phyloP scores from a whole-genome alignment of 257 asterid species.

The Fraxinus excelsior region DNA sequence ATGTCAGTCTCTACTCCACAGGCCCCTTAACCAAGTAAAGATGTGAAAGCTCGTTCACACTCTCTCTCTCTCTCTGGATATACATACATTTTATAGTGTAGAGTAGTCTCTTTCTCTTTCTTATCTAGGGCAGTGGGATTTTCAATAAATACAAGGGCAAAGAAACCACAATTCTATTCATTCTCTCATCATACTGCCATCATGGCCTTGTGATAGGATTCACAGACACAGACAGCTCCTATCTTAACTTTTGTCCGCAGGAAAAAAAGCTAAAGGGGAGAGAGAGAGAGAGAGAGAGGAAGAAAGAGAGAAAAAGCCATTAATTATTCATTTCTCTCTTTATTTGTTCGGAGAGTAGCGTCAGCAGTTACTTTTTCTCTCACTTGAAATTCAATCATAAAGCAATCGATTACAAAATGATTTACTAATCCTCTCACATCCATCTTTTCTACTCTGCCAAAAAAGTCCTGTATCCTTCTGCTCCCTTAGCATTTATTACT shows the following conservation, averaged over 20 bases:
- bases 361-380: slow-evolving; percentile 14
- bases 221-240: background rate
- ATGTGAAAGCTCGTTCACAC: slow-evolving; percentile 56
- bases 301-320: slow-evolving; percentile 31
- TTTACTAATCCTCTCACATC: slow-evolving; percentile 63
- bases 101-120: background rate
- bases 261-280: slow-evolving; percentile 34
- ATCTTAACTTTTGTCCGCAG: slow-evolving; percentile 54
- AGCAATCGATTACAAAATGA: slow-evolving; percentile 97
- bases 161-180: slow-evolving; percentile 87
- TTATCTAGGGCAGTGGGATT: slow-evolving; percentile 62
- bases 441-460: slow-evolving; percentile 81
- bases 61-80: background rate
- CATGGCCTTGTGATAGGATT: slow-evolving; percentile 54
- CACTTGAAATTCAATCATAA: slow-evolving; percentile 58
- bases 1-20: slow-evolving; percentile 53
- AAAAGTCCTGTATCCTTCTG: slow-evolving; percentile 77
- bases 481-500: slow-evolving; percentile 63
- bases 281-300: too few relatives aligned
- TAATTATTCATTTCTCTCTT: slow-evolving; percentile 28
- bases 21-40: slow-evolving; percentile 46
- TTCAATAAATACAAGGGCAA: slow-evolving; percentile 69
- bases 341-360: background rate
- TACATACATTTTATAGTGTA: background rate
- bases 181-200: slow-evolving; percentile 84